Percentiles rank a stretch among this genome's conserved stretches.
These are phyloP conservation scores for Trematosphaeria pertusa DNA, from an alignment of 2,329 filamentous ascomycete genomes.

Conservation along the genomic window DNA sequence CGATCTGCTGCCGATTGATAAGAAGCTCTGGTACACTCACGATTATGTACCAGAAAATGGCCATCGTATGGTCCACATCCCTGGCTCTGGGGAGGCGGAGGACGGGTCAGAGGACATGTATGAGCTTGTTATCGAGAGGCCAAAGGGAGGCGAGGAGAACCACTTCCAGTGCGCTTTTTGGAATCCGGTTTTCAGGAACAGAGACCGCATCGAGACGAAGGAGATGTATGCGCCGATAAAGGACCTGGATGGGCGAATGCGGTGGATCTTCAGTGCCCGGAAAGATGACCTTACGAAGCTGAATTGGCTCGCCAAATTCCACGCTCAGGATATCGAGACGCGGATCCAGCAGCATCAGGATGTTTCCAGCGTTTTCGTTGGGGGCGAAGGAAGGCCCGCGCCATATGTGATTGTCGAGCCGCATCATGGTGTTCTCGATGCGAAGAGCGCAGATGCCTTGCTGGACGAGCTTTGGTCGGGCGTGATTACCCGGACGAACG, in stretches of 20 bases:
- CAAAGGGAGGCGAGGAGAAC: slow-evolving; percentile 26
- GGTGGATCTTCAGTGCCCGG: slow-evolving; percentile 23
- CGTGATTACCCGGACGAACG: slow-evolving; percentile 9
- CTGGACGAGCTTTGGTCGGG: slow-evolving; percentile 16
- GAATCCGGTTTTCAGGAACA: slow-evolving; percentile 26
- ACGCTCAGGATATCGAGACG: slow-evolving; percentile 23
- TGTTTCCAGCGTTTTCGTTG: slow-evolving; percentile 19
- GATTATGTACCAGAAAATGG: slow-evolving; percentile 24
- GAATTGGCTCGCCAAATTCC: slow-evolving; percentile 25
- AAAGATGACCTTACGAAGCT: slow-evolving; percentile 34
- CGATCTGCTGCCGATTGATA: slow-evolving; percentile 12
- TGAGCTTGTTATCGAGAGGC: slow-evolving; percentile 43
- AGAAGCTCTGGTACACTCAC: slow-evolving; percentile 25
- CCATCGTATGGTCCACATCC: slow-evolving; percentile 16
- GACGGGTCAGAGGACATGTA: slow-evolving; percentile 33
- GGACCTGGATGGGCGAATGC: slow-evolving; percentile 22
- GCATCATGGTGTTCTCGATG: slow-evolving; percentile 14
- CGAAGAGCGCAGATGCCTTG: slow-evolving; percentile 12
- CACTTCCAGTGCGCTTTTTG: slow-evolving; percentile 40
- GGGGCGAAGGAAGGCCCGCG: slow-evolving; percentile 21
- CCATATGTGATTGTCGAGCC: slow-evolving; percentile 27
- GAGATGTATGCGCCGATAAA: slow-evolving; percentile 44
- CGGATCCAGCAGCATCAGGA: slow-evolving; percentile 19
- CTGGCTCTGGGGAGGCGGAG: slow-evolving; percentile 2
- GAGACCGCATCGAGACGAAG: slow-evolving; percentile 40